These are phyloP conservation scores for Ailanthus altissimus DNA, from an alignment of 345 rosid genomes.

Conservation along the genomic window DNA sequence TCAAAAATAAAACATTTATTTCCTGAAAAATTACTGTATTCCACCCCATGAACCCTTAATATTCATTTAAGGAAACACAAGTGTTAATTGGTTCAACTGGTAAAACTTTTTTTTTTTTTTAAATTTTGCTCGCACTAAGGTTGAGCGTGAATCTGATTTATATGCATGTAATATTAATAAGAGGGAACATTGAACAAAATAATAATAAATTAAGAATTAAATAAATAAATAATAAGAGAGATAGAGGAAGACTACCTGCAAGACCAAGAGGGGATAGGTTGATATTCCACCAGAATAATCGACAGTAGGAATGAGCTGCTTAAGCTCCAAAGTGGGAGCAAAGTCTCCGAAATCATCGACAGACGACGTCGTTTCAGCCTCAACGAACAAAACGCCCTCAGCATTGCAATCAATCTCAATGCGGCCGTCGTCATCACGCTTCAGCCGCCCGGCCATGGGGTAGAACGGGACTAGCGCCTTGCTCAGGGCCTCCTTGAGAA, in stretches of 20 bases:
- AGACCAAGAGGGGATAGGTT: constrained; percentile 73
- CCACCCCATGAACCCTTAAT: too few species aligned
- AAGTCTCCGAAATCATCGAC: constrained; percentile 88
- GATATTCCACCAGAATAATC: constrained; percentile 82
- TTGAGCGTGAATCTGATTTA: too few species aligned
- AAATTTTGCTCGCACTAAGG: too few species aligned
- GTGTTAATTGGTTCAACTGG: too few species aligned
- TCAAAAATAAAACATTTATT: too few species aligned
- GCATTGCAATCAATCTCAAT: constrained; percentile 90
- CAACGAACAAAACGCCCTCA: constrained; percentile 80
- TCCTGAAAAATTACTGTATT: too few species aligned
- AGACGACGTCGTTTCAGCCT: constrained; percentile 64
- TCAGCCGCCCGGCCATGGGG: constrained; percentile 89
- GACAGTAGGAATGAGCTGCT: constrained; percentile 82
- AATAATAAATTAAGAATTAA: background rate
- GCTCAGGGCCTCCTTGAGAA: constrained; percentile 66
- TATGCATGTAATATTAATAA: too few species aligned
- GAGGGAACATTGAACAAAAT: background rate
- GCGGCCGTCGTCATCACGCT: constrained; percentile 77
- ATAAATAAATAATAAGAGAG: background rate
- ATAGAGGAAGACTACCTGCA: constrained; percentile 54
- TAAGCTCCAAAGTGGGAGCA: constrained; percentile 77
- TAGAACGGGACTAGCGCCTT: constrained; percentile 84
- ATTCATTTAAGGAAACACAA: too few species aligned
- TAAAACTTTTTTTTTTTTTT: too few species aligned